phyloP scores from a whole-genome alignment of 345 rosid genomes.

The Mercurialis annua region DNA sequence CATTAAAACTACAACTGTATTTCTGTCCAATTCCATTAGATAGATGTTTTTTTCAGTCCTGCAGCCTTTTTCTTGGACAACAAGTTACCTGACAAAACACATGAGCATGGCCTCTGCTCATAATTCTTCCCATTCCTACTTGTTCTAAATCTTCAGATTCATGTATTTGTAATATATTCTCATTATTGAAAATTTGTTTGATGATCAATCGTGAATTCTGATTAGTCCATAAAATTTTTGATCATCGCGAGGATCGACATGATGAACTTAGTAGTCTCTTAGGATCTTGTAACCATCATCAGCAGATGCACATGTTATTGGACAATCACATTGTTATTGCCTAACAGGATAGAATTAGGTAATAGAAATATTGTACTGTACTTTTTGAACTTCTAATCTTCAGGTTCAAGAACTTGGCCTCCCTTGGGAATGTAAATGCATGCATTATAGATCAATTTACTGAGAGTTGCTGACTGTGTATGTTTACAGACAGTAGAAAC shows the following conservation, averaged over 20 bases:
- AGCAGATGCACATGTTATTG: too few relatives aligned
- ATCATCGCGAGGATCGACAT: too few relatives aligned
- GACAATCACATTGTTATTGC: not conserved
- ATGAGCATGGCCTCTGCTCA: conserved; percentile 33
- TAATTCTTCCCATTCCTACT: conserved; percentile 32
- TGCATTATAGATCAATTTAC: not conserved
- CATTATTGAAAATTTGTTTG: conserved; percentile 1
- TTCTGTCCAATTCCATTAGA: conserved; percentile 29
- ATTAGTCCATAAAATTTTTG: too few relatives aligned
- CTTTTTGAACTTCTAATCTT: too few relatives aligned
- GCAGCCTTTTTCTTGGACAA: conserved; percentile 34
- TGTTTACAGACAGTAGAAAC: too few relatives aligned
- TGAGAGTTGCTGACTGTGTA: not conserved
- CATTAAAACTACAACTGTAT: conserved; percentile 35
- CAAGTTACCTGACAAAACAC: conserved; percentile 30
- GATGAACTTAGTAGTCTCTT: too few relatives aligned
- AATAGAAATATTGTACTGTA: too few relatives aligned
- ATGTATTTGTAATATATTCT: not conserved
- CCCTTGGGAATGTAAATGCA: too few relatives aligned
- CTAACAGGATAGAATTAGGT: not conserved
- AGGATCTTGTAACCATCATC: too few relatives aligned
- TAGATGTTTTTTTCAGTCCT: conserved; percentile 24
- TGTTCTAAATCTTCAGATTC: conserved; percentile 19
- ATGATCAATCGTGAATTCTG: too few relatives aligned
- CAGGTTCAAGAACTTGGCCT: too few relatives aligned